A percentile compares a stretch with the other conserved stretches of the same genome.
phyloP scores from a whole-genome alignment of 2,329 filamentous ascomycete species.

The Alternaria burnsii region DNA sequence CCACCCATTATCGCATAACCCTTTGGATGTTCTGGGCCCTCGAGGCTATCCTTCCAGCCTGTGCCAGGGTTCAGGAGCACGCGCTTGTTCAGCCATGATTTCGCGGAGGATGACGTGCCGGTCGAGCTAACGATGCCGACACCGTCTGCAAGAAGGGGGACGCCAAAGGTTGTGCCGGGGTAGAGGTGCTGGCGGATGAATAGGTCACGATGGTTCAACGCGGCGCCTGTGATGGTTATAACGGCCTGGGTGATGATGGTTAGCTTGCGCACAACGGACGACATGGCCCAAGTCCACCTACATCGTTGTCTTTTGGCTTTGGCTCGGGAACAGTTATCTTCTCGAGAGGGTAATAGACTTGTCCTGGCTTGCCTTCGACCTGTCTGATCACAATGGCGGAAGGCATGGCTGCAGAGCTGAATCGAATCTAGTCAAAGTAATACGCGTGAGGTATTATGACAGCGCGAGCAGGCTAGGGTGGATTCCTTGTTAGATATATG shows the following conservation, averaged over 20 bases:
- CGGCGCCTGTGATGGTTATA: conserved; percentile 77
- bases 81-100: conserved; percentile 67
- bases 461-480: not conserved
- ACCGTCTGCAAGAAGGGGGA: conserved; percentile 84
- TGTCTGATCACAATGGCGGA: conserved; percentile 71
- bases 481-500: not conserved
- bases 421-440: not conserved
- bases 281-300: conserved; percentile 9
- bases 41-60: conserved; percentile 76
- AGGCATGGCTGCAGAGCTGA: conserved; percentile 50
- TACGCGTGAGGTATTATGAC: not conserved
- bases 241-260: conserved; percentile 69
- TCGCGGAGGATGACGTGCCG: conserved; percentile 64
- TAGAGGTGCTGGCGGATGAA: conserved; percentile 95
- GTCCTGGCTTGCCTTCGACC: conserved; percentile 81
- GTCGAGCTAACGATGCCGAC: conserved; percentile 74
- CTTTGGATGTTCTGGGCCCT: conserved; percentile 73
- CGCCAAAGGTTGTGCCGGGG: conserved; percentile 80
- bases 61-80: conserved; percentile 81
- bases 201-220: conserved; percentile 93
- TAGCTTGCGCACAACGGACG: not conserved
- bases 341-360: conserved; percentile 79
- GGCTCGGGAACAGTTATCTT: conserved; percentile 42
- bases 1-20: conserved; percentile 74
- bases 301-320: conserved; percentile 43